Evolutionary conservation across 1,284 basidiomycete species (phyloP), one percentile per base, ranked within the genome.

Genomic region (Austroboletus rostrupii): DNA sequence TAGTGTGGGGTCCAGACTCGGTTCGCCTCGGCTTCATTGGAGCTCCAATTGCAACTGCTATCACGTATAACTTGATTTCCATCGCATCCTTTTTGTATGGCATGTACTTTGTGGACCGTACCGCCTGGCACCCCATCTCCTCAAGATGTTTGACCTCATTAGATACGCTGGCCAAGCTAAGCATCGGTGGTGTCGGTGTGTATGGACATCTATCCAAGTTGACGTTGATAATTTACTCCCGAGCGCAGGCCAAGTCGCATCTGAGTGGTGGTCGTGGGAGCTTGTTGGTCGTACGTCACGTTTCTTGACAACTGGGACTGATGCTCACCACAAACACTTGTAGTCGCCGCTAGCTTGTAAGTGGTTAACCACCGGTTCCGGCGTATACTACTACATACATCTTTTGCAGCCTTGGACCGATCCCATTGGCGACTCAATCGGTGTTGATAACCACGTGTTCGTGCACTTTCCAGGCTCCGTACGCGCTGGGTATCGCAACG

Each of bases 21-120:
- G 69, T 94, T 47, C 75, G 89, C 16, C 73, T 98, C 1, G 96
- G 96, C 9, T 99, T 94, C 69, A 83, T 93, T 52, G 96, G 96
- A 10, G 95, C 95, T 2, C 95, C 96, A 0, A 76, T 97, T 33
- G 90, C 95, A 0, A 92, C 91, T 0, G 88, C 90, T 0, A 78
- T 96, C 52, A 90, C 89, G 3, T 92, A 92, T 74, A 96, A 93
- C 69, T 73, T 96, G 29, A 87, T 94, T 51, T 80, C 84, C 11
- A 38, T 88, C 35, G 63, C 83, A 40, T 87, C 84, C 2, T 66
- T 91, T 35, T 49, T 77, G n/a, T 96, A 93, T 62, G 88, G 86
- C 13, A 54, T 89, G 11, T 81, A 83, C 61, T 84, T 83, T 55
- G 85, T 87, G 0, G 87, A 92, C 0, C 71, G 75, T 35, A 88